These are phyloP conservation scores for Heterobasidion annosum DNA, from an alignment of 1,284 basidiomycete genomes.

Conservation along the genomic window DNA sequence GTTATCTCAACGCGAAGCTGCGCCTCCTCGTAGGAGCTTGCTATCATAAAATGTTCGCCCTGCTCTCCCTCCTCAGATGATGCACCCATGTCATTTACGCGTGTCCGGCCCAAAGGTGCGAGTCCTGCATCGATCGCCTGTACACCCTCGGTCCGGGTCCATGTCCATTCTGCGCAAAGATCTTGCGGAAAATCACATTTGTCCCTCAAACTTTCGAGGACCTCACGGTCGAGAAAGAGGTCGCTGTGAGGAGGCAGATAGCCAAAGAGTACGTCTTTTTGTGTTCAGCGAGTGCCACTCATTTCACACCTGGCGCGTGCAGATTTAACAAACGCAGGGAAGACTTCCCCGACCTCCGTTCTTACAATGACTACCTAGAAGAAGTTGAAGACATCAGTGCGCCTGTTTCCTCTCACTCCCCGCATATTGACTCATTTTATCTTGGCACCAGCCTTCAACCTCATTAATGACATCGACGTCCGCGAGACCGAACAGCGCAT, in stretches of 20 bases:
- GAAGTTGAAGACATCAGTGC: conserved; percentile 92
- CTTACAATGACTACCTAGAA: conserved; percentile 97
- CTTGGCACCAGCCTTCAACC: conserved; percentile 72
- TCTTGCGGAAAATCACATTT: conserved; percentile 91
- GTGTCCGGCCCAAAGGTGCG: conserved; percentile 56
- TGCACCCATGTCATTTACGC: neutral
- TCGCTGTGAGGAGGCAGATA: conserved; percentile 80
- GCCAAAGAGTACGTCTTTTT: conserved; percentile 60
- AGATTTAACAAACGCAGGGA: conserved; percentile 92
- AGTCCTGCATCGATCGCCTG: conserved; percentile 94
- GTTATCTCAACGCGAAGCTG: conserved; percentile 92
- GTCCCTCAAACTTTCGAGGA: conserved; percentile 97
- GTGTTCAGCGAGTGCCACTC: neutral
- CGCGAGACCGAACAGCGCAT: conserved; percentile 81
- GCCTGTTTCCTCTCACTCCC: conserved; percentile 18
- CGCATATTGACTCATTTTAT: neutral
- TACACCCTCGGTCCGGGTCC: conserved; percentile 96
- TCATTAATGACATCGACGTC: conserved; percentile 90
- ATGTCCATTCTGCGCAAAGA: conserved; percentile 88
- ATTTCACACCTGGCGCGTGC: conserved; percentile 3
- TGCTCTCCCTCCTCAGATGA: neutral
- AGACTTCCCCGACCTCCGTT: conserved; percentile 76
- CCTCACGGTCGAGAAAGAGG: conserved; percentile 93
- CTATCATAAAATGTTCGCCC: conserved; percentile 92
- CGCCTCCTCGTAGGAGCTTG: conserved; percentile 92